Percentiles rank a stretch among this genome's conserved stretches.
Evolutionary conservation across 2,329 filamentous ascomycete genomes (phyloP).

Genomic region (Aspergillus intermedius): DNA sequence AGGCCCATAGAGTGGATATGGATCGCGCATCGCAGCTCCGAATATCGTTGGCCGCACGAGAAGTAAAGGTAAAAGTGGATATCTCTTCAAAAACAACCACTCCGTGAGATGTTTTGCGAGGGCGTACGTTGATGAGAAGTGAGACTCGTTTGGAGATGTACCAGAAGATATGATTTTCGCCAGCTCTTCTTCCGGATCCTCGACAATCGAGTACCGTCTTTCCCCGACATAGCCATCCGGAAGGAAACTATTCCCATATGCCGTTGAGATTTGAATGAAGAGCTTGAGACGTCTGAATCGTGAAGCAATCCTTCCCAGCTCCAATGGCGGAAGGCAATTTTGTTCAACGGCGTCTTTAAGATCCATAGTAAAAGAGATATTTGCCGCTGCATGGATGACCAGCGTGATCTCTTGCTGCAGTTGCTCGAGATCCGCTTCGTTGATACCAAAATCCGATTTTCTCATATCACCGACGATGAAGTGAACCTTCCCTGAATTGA

Average conservation of each 20-base stretch:
- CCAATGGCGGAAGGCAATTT: conserved; percentile 27
- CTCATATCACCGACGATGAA: conserved; percentile 25
- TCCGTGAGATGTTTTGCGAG: conserved; percentile 28
- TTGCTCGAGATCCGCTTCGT: conserved; percentile 7
- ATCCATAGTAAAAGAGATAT: conserved; percentile 22
- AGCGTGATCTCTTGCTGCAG: conserved; percentile 25
- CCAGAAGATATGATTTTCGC: conserved; percentile 15
- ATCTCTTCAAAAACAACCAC: conserved; percentile 20
- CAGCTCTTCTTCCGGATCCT: conserved; percentile 23
- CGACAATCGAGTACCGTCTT: conserved; percentile 16
- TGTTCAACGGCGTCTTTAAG: conserved; percentile 22
- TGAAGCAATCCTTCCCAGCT: conserved; percentile 21
- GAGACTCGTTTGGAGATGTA: conserved; percentile 10
- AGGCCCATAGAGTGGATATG: conserved; percentile 25
- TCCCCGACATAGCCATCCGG: conserved; percentile 24
- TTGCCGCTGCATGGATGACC: conserved; percentile 28
- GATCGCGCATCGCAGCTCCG: conserved; percentile 22
- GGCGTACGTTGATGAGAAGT: conserved; percentile 25
- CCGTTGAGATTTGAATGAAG: conserved; percentile 25
- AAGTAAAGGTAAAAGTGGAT: conserved; percentile 21
- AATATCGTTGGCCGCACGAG: conserved; percentile 27
- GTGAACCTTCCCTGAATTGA: conserved; percentile 19
- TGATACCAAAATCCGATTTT: conserved; percentile 19
- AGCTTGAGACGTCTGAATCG: conserved; percentile 22
- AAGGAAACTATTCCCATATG: conserved; percentile 27